Percentiles rank a stretch among this genome's conserved stretches.
These are phyloP conservation scores for Stephanocyclus meneghinianus DNA, from an alignment of 352 stramenopile species.

Conservation along the genomic window DNA sequence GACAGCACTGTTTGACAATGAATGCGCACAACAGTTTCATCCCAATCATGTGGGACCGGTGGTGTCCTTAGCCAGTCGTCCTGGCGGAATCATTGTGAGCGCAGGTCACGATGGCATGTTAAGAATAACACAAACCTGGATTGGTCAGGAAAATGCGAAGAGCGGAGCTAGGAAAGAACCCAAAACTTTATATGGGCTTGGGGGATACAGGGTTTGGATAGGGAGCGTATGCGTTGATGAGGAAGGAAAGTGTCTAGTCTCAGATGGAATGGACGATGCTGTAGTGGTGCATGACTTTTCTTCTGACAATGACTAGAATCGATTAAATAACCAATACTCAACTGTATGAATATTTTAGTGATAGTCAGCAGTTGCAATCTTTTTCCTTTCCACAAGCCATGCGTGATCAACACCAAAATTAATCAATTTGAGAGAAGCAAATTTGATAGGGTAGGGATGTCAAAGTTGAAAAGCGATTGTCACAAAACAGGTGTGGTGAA, in stretches of 20 bases:
- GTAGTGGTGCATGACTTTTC: conserved; percentile 80
- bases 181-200: conserved; percentile 60
- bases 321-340: no score
- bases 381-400: no score
- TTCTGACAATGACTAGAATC: neutral
- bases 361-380: no score
- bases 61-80: conserved; percentile 45
- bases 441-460: no score
- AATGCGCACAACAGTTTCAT: conserved; percentile 27
- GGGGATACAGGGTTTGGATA: conserved; percentile 76
- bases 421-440: no score
- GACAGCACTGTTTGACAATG: conserved; percentile 6
- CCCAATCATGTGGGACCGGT: conserved; percentile 55
- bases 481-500: conserved; percentile 21
- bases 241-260: conserved; percentile 55
- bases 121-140: conserved; percentile 54
- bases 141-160: neutral
- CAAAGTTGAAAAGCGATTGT: neutral
- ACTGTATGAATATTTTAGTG: no score
- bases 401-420: no score
- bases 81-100: conserved; percentile 59
- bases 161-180: conserved; percentile 6
- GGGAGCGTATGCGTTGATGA: conserved; percentile 64
- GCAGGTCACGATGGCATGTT: conserved; percentile 66
- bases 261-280: conserved; percentile 73